Percentiles rank a stretch among this genome's conserved stretches.
These are phyloP conservation scores for Tillandsia leiboldiana DNA, from an alignment of 176 grass and related monocot species.

Conservation along the genomic window DNA sequence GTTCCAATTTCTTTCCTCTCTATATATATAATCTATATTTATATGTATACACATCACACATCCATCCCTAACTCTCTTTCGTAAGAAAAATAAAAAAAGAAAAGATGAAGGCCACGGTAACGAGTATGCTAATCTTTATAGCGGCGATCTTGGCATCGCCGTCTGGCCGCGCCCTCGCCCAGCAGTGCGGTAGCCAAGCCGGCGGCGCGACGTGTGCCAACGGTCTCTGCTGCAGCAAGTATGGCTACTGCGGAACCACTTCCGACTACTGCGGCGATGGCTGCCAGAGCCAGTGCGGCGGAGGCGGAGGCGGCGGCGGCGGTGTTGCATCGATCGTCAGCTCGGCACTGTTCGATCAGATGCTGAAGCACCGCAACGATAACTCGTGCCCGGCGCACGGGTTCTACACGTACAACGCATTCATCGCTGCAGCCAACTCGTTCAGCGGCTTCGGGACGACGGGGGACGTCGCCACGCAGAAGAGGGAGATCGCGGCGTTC, in stretches of 20 bases:
- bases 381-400: slow-evolving; percentile 13
- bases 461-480: neutral
- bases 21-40: neutral
- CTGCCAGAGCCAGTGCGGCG: slow-evolving; percentile 39
- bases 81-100: neutral
- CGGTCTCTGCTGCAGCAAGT: slow-evolving; percentile 35
- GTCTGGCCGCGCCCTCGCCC: neutral
- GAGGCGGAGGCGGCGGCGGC: neutral
- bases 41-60: neutral
- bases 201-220: slow-evolving; percentile 7
- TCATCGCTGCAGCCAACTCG: slow-evolving; percentile 34
- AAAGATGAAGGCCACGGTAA: neutral
- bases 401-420: slow-evolving; percentile 49
- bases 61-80: neutral
- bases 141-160: neutral
- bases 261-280: neutral
- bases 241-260: slow-evolving; percentile 29
- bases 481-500: slow-evolving; percentile 48
- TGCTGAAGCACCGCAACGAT: slow-evolving; percentile 51
- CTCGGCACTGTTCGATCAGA: slow-evolving; percentile 25
- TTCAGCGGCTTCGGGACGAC: slow-evolving; percentile 29
- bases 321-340: slow-evolving; percentile 32
- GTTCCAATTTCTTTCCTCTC: neutral
- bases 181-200: slow-evolving; percentile 12
- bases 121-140: neutral